Base-by-base conservation (phyloP, 2,329 filamentous ascomycete species). In the Hypoxylon rubiginosum region DNA sequence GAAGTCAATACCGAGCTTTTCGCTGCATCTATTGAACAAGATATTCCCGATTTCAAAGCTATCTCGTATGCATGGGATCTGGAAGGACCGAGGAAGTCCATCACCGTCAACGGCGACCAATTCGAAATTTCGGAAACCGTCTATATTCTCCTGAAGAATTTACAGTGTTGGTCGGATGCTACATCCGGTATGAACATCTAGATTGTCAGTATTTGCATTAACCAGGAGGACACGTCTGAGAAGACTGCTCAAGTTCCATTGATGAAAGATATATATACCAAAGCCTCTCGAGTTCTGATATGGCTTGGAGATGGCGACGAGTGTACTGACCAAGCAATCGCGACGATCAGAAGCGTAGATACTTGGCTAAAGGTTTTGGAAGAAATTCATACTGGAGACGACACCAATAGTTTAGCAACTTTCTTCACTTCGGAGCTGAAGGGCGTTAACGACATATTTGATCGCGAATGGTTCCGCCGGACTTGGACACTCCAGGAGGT, bases 151-250 rank as follows among this genome's bases (percentile, higher is more conserved):
- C 52, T 45, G 4, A 28, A 28, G 36, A 52, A 55, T 21, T 32
- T 39, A 30, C 34, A 17, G 15, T 8, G 13, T 8, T n/a, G n/a
- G n/a, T 28, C 4, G 17, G 8, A n/a, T 9, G 21, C 4, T 9
- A 17, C 51, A n/a, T 43, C 3, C 15, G 2, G 32, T 3, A 17
- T 43, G 10, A 30, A 19, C 10, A 5, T 41, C 8, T 54, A 34
- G 51, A 54, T 54, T 10, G 51, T 43, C 28, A 54, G 17, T n/a
- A 54, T 54, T 8, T 41, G 51, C 30, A 54, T 54, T 21, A 54
- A 54, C 13, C 51, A 54, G 36, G 36, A 41, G 19, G 32, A 41
- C 43, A 41, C 26, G 2, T 19, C 10, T 43, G 51, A 54, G 36
- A 21, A 28, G 11, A 54, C 41, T 17, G 10, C 10, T 10, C 51